Percentiles rank a stretch among this genome's conserved stretches.
Conservation (phyloP, 176 grass and related monocot genomes). For the Oryza glumipatula region DNA sequence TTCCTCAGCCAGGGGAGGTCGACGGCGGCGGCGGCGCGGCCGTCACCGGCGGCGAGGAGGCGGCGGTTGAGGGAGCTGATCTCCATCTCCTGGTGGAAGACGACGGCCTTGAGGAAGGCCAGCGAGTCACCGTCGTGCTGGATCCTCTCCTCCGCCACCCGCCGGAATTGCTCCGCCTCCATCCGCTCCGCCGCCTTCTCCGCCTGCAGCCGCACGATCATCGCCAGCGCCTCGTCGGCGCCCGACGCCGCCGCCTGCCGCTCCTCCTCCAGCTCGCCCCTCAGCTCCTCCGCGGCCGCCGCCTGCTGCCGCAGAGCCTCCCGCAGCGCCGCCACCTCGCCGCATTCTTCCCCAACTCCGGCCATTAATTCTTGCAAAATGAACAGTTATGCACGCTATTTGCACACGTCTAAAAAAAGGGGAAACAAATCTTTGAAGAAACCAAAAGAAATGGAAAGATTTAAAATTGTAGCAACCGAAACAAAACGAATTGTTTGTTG, state of each 20-base stretch:
- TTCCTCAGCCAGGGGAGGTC: constrained; percentile 52
- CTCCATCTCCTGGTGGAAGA: constrained; percentile 83
- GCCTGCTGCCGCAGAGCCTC: constrained; percentile 61
- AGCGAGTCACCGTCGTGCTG: constrained; percentile 72
- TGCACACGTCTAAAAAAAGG: not conserved
- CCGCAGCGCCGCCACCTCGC: constrained; percentile 63
- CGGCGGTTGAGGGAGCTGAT: constrained; percentile 73
- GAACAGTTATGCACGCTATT: not conserved
- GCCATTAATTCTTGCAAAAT: constrained; percentile 28
- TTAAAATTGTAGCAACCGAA: not conserved
- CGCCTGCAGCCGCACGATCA: constrained; percentile 83
- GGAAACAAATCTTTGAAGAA: constrained; percentile 16
- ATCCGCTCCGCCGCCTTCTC: constrained; percentile 80
- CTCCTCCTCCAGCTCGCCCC: constrained; percentile 79
- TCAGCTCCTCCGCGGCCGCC: constrained; percentile 53
- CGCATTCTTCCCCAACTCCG: constrained; percentile 48
- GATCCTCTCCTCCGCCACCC: constrained; percentile 81
- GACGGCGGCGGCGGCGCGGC: not conserved
- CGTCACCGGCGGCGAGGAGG: constrained; percentile 37
- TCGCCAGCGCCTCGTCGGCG: constrained; percentile 72
- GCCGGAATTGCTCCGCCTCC: constrained; percentile 70
- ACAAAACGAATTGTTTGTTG: constrained; percentile 14
- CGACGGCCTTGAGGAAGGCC: constrained; percentile 64
- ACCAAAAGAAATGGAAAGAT: not conserved
- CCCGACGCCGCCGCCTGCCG: constrained; percentile 69